A percentile compares a stretch with the other conserved stretches of the same genome.
phyloP scores from a whole-genome alignment of 2,329 filamentous ascomycete species.

The Aspergillus flavus region DNA sequence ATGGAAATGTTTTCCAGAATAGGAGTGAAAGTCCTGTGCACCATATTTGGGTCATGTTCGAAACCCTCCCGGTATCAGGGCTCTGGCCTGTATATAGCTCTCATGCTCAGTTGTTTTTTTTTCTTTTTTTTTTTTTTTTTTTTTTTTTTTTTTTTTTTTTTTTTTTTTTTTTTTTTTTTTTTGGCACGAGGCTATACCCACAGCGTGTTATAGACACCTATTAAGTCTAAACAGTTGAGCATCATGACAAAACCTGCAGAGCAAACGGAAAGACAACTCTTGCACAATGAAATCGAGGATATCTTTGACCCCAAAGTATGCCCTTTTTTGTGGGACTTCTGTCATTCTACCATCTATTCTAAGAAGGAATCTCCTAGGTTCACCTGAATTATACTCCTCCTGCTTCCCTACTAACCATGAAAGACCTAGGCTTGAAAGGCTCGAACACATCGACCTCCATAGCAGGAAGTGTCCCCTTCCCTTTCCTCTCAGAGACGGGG shows the following conservation, averaged over 20 bases:
- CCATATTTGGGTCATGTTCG: not conserved
- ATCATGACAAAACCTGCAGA: not conserved
- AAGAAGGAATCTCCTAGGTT: not conserved
- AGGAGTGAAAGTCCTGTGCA: not conserved
- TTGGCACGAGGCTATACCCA: not conserved
- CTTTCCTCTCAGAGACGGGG: not conserved
- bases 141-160: too few relatives aligned
- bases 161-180: too few relatives aligned
- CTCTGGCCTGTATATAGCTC: not conserved
- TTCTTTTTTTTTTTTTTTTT: too few relatives aligned
- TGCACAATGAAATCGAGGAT: not conserved
- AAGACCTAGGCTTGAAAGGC: not conserved
- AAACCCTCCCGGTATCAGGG: not conserved
- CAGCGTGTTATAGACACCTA: not conserved
- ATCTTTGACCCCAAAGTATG: not conserved
- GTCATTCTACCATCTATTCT: not conserved
- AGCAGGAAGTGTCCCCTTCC: slow-evolving; percentile 2
- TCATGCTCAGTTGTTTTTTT: too few relatives aligned
- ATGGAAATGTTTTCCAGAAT: not conserved
- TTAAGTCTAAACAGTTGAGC: too few relatives aligned
- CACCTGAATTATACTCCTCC: not conserved
- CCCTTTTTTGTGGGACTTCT: too few relatives aligned
- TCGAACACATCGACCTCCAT: not conserved
- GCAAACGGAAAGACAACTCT: not conserved
- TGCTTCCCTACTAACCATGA: not conserved